A percentile compares a stretch with the other conserved stretches of the same genome.
Conservation (phyloP, 2,329 filamentous ascomycete species). For the Xylariaceae sp. region DNA sequence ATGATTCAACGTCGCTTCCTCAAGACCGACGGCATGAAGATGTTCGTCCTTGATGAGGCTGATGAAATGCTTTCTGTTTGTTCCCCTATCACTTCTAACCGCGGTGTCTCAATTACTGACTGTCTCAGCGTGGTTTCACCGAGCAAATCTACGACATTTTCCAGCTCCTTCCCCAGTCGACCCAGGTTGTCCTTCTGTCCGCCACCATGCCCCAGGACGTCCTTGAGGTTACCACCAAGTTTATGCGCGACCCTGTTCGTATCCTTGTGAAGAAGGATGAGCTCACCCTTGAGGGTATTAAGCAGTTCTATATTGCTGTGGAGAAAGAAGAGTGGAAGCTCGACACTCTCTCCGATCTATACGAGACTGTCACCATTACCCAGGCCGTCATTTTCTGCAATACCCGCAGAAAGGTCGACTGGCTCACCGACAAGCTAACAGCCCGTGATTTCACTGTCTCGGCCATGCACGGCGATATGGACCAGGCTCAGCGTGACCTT, state of each 20-base stretch:
- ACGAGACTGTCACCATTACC: constrained; percentile 99
- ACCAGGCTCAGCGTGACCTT: constrained; percentile 94
- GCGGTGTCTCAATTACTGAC: constrained; percentile 45
- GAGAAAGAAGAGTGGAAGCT: constrained; percentile 99
- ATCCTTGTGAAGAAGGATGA: constrained; percentile 99
- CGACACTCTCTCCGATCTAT: constrained; percentile 96
- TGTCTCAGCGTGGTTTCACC: constrained; percentile 85
- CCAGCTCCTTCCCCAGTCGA: constrained; percentile 96
- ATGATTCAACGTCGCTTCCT: constrained; percentile 99
- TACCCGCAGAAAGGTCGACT: constrained; percentile 99
- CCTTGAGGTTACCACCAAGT: constrained; percentile 99
- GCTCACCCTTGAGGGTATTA: constrained; percentile 99
- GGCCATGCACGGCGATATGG: constrained; percentile 99
- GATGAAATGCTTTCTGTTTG: constrained; percentile 96
- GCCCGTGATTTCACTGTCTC: constrained; percentile 99
- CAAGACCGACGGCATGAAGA: constrained; percentile 98
- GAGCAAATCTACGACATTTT: constrained; percentile 99
- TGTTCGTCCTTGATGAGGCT: constrained; percentile 99
- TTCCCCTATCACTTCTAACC: constrained; percentile 29
- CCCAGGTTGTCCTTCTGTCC: constrained; percentile 96
- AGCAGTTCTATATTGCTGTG: constrained; percentile 99
- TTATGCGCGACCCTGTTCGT: constrained; percentile 99
- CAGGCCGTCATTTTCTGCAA: constrained; percentile 99
- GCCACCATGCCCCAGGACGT: constrained; percentile 99
- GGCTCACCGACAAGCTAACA: constrained; percentile 99